phyloP scores from a whole-genome alignment of 2,329 filamentous ascomycete genomes.

The Beauveria medogensis region DNA sequence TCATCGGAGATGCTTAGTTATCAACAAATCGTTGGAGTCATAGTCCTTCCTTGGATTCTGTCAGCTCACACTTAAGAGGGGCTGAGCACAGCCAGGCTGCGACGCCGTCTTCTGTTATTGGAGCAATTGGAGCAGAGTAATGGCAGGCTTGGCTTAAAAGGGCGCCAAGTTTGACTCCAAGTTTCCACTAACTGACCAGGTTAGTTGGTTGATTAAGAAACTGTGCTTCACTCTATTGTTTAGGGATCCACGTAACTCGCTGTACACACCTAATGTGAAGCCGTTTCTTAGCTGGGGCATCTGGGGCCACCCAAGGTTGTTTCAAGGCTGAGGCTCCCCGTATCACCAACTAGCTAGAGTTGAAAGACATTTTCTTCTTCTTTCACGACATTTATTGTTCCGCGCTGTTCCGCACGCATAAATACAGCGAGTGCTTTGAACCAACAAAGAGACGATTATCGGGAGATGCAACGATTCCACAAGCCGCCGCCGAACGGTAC shows the following conservation, averaged over 20 bases:
- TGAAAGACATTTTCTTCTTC: not conserved
- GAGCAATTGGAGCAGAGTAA: not conserved
- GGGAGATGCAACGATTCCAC: not conserved
- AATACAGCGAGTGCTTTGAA: no score
- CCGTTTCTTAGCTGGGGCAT: not conserved
- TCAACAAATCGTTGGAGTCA: not conserved
- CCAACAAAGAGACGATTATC: not conserved
- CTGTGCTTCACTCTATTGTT: not conserved
- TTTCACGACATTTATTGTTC: not conserved
- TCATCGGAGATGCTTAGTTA: not conserved
- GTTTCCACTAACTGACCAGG: not conserved
- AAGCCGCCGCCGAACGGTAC: no score
- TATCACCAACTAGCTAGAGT: no score
- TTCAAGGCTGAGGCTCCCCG: conserved; percentile 4
- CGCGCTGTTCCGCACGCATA: no score
- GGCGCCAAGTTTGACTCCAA: not conserved
- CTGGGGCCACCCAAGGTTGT: not conserved
- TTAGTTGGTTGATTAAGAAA: not conserved
- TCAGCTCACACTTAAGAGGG: not conserved
- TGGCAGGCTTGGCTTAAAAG: not conserved
- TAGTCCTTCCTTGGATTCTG: not conserved
- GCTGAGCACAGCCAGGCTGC: conserved; percentile 1
- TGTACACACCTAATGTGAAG: not conserved
- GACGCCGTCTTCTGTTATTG: conserved; percentile 2
- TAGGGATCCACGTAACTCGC: not conserved